Evolutionary conservation across 805 yeast genomes (phyloP).

Genomic region (Ogataea philodendri): DNA sequence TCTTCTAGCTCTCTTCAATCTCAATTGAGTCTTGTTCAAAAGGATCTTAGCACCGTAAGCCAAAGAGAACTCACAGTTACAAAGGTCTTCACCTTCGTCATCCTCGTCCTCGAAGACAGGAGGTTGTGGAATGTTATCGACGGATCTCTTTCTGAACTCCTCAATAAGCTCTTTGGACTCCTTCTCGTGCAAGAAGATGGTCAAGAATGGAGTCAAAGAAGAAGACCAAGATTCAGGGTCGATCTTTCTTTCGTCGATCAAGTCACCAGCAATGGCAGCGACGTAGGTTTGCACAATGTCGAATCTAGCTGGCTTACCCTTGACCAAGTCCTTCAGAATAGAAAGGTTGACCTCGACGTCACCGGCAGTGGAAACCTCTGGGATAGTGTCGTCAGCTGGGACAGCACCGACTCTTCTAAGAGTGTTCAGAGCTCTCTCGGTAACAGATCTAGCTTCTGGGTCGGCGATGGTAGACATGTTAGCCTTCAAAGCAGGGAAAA

Average conservation of each 20-base stretch:
- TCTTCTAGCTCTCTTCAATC: constrained; percentile 98
- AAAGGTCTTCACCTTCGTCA: constrained; percentile 98
- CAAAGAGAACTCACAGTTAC: constrained; percentile 99
- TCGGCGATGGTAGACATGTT: constrained; percentile 97
- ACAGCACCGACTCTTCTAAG: constrained; percentile 99
- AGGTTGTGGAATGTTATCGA: constrained; percentile 97
- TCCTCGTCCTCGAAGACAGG: constrained; percentile 89
- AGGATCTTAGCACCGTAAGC: constrained; percentile 99
- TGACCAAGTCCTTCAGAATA: constrained; percentile 72
- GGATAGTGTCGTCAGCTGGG: constrained; percentile 82
- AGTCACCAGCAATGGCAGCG: constrained; percentile 97
- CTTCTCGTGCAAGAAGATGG: constrained; percentile 91
- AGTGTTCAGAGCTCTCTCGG: constrained; percentile 94
- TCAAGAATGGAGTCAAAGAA: constrained; percentile 88
- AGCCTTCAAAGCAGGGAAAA: constrained; percentile 93
- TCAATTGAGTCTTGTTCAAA: constrained; percentile 98
- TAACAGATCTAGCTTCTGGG: constrained; percentile 99
- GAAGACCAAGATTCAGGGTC: constrained; percentile 91
- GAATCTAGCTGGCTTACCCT: constrained; percentile 75
- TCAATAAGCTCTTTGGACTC: constrained; percentile 88
- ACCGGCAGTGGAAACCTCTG: constrained; percentile 99
- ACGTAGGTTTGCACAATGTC: constrained; percentile 72
- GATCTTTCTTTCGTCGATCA: constrained; percentile 95
- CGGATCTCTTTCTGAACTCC: constrained; percentile 92
- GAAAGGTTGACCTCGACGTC: constrained; percentile 83